Evolutionary conservation across 257 asterid genomes (phyloP), one percentile per base, ranked within the genome.

Genomic region (Solanum bulbocastanum): DNA sequence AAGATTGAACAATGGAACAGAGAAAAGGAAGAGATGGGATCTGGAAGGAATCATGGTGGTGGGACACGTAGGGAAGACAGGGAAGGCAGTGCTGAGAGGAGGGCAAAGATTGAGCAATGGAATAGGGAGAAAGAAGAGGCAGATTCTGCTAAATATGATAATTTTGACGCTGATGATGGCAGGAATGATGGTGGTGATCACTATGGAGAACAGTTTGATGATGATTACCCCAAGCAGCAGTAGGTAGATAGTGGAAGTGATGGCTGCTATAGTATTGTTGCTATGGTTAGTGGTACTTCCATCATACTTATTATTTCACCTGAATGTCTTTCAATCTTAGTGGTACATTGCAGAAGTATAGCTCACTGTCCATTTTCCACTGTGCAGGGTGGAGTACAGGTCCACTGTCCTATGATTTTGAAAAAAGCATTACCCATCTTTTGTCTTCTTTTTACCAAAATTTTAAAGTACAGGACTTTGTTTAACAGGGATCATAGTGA

Each of bases 71-170:
- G 94, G 90, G 91, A 95, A 90, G 94, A 91, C 85, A 90, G 96
- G 91, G 98, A 93, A 87, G 94, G 94, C 89, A 95, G 98, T 87
- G 98, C 91, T 22, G 98, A 95, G 89, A 95, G 98, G 89, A 93
- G 98, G 92, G 98, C 96, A 60, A 95, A 86, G 87, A 95, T 95
- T 78, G 98, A 93, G 90, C 98, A 90, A 72, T 95, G 98, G 98
- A 95, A 95, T 84, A 95, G 92, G 92, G 98, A 95, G 90, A 95
- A 90, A 86, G 98, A 95, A 87, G 93, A 75, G 83, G 86, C 86
- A 40, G 97, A 88, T 9, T 60, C 95, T 86, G 90, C 87, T 72
- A 88, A 86, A 87, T 91, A 88, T 88, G 87, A 81, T 83, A 88
- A 84, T 74, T 25, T 62, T 81, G 91, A 87, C 40, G 44, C 84